Evolutionary conservation across 1,139 yeast species (phyloP), one percentile per base, ranked within the genome.

Genomic region (Magnusiomyces sp.): DNA sequence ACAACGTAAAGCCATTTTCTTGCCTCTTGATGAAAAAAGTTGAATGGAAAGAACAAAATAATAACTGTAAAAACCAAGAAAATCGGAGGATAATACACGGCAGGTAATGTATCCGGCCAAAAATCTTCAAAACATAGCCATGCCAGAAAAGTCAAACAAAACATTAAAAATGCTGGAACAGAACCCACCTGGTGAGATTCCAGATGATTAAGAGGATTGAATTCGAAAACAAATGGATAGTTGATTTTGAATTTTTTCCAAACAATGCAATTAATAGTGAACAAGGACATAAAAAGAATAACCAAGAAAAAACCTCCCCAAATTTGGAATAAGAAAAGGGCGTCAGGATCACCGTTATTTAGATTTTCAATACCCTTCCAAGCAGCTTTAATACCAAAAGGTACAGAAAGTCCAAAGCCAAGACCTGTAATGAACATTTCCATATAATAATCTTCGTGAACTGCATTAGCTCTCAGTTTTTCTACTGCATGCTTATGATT

Each of bases 211-310:
- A 83, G 75, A 46, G 83, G 77, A 60, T 87, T 81, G 58, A 89
- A 83, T 67, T 92, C 98, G 70, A 92, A 90, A 55, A 92, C 89
- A 61, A 92, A 90, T 59, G 84, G 84, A 65, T 92, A 92, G 65
- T 90, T 92, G 61, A 92, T 83, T 60, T 85, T 85, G 66, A 71
- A 83, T 47, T 68, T 64, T 31, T 81, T 76, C 89, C 95, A 92
- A 4, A 84, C 79, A 52, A 73, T 69, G 62, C 94, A 79, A 62
- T 86, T 81, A 39, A 85, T 53, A 9, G 82, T 81, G 62, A 90
- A 82, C 11, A 88, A 67, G 17, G 83, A 59, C 13, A 81, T 68
- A 60, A 83, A 74, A 16, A 89, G 59, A 42, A 76, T 71, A 5
- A 83, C 66, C 51, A 89, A 62, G 56, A 89, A 78, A 64, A 88